A percentile compares a stretch with the other conserved stretches of the same genome.
Conservation (phyloP, 2,329 filamentous ascomycete species). For the Hawksworthiomyces lignivorus region DNA sequence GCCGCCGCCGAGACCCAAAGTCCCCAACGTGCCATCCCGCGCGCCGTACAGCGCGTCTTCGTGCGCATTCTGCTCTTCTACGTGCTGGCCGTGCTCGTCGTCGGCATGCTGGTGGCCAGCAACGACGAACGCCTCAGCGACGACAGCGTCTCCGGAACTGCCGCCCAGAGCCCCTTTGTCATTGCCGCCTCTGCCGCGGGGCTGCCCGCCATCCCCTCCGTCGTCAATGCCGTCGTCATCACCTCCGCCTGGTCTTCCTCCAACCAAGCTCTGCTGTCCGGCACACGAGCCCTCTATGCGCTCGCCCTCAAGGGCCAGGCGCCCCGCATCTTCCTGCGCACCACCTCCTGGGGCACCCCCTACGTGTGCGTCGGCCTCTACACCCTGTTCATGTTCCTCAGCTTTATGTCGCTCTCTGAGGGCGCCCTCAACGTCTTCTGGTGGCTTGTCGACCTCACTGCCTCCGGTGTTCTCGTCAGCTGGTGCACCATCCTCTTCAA, state of each 20-base stretch:
- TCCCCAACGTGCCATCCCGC: constrained; percentile 63
- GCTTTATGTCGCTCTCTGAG: constrained; percentile 50
- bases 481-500: constrained; percentile 61
- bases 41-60: constrained; percentile 66
- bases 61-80: constrained; percentile 68
- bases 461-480: constrained; percentile 61
- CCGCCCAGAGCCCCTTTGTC: constrained; percentile 56
- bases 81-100: constrained; percentile 57
- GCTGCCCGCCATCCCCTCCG: constrained; percentile 57
- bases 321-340: constrained; percentile 47
- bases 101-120: constrained; percentile 60
- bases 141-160: constrained; percentile 36
- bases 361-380: constrained; percentile 41
- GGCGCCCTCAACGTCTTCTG: constrained; percentile 55
- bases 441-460: constrained; percentile 66
- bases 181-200: constrained; percentile 63
- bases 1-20: constrained; percentile 61
- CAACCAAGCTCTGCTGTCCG: constrained; percentile 56
- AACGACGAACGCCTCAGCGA: constrained; percentile 45
- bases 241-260: constrained; percentile 63
- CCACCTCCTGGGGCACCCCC: constrained; percentile 44
- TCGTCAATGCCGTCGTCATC: constrained; percentile 71
- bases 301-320: constrained; percentile 53
- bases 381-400: constrained; percentile 46
- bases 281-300: constrained; percentile 52